These are phyloP conservation scores for Boletus insuetus DNA, from an alignment of 768 basidiomycete genomes.

Conservation along the genomic window DNA sequence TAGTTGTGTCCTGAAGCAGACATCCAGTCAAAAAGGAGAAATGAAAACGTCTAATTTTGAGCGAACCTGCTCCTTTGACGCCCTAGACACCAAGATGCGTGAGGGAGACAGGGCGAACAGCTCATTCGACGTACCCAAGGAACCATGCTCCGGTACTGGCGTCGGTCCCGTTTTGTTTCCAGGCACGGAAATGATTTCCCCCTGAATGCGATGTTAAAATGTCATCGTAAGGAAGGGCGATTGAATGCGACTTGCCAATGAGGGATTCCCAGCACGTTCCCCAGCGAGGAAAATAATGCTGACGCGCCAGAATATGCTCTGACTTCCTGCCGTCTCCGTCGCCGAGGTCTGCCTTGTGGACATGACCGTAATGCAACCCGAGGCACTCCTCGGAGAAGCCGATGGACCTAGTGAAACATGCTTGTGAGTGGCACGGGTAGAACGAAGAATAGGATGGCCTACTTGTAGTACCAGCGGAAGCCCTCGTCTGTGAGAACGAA, in stretches of 20 bases:
- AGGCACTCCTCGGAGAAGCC: slow-evolving; percentile 84
- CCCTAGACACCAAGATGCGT: slow-evolving; percentile 39
- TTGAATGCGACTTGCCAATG: slow-evolving; percentile 40
- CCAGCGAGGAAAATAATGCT: slow-evolving; percentile 73
- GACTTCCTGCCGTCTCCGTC: slow-evolving; percentile 72
- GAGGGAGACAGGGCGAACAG: neutral
- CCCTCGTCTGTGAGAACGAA: slow-evolving; percentile 74
- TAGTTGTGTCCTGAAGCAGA: slow-evolving; percentile 45
- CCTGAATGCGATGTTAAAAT: slow-evolving; percentile 37
- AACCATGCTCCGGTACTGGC: slow-evolving; percentile 83
- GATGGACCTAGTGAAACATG: slow-evolving; percentile 52
- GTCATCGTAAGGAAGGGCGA: neutral
- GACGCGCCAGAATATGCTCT: slow-evolving; percentile 72
- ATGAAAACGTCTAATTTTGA: neutral
- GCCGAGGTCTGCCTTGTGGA: slow-evolving; percentile 79
- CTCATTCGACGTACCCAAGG: slow-evolving; percentile 53
- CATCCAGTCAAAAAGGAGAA: slow-evolving; percentile 1
- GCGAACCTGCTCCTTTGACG: slow-evolving; percentile 65
- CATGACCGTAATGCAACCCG: slow-evolving; percentile 70
- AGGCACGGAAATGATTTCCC: slow-evolving; percentile 88
- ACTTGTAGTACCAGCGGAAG: slow-evolving; percentile 70
- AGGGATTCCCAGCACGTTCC: slow-evolving; percentile 91
- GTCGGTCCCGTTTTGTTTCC: slow-evolving; percentile 80
- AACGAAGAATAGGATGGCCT: neutral
- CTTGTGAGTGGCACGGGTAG: neutral